phyloP scores from a whole-genome alignment of 2,329 filamentous ascomycete genomes.

The Pleomassaria siparia region DNA sequence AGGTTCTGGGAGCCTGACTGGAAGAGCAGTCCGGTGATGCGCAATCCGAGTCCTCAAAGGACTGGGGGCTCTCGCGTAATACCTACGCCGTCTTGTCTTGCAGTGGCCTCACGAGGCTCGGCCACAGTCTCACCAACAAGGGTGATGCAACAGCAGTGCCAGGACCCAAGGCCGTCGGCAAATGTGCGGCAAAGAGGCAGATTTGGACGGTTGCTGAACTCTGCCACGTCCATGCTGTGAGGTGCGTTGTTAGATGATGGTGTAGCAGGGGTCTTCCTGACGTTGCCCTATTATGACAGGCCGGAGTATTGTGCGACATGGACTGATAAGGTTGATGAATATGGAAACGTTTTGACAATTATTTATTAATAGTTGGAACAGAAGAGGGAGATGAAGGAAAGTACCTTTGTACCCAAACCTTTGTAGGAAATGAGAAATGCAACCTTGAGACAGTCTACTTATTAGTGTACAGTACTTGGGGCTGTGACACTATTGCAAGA shows the following conservation, averaged over 20 bases:
- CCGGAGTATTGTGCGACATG: background rate
- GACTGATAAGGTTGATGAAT: background rate
- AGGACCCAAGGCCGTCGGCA: background rate
- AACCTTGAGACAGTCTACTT: no score
- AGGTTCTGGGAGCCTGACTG: slow-evolving; percentile 32
- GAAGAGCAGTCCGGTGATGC: background rate
- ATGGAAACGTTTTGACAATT: background rate
- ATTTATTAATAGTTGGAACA: no score
- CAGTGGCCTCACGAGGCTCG: background rate
- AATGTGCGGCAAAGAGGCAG: slow-evolving; percentile 21
- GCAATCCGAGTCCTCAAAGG: background rate
- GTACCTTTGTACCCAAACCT: no score
- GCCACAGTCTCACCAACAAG: background rate
- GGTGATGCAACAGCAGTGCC: background rate
- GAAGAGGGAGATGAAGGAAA: no score
- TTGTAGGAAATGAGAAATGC: no score
- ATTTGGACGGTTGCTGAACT: slow-evolving; percentile 20
- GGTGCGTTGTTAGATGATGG: background rate
- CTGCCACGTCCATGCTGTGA: slow-evolving; percentile 3
- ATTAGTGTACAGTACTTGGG: no score
- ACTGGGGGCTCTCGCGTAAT: slow-evolving; percentile 11
- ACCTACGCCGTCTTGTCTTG: slow-evolving; percentile 10
- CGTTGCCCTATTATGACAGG: background rate
- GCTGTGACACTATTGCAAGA: no score
- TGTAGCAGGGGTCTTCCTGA: background rate